Base-by-base conservation (phyloP, 352 stramenopile species). In the Globisporangium middletonii region DNA sequence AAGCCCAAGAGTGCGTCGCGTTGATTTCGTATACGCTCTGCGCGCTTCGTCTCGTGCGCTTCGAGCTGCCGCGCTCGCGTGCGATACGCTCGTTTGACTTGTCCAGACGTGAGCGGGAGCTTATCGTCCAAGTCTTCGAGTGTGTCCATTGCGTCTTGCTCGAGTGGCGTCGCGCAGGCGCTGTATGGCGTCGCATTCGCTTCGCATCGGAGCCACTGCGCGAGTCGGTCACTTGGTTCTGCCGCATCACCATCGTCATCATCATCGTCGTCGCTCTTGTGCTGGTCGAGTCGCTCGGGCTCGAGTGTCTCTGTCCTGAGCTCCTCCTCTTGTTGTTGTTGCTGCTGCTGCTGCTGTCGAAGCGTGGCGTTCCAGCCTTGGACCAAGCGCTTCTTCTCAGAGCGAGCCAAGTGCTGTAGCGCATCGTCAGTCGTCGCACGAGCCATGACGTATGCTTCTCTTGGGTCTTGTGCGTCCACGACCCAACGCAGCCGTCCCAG, bases 31-130 rank as follows among this genome's bases (percentile, higher is more conserved):
- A 6, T 59, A 5, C 60, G 45, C 19, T 51, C 28, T 18, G 53
- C 38, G 7, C 69, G 65, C 1, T 52, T 64, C 19, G 59, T 59
- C 18, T 67, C 59, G 12, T 49, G 44, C 0, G 28, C 53, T 35
- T 87, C 74, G 50, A 81, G 60, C 28, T 55, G 60, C 6, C 74
- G 53, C 6, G 74, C 72, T 2, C 75, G 68, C 2, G 54, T 37
- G 28, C 68, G 64, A 53, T 85, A 87, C 45, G 63, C 64, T 35
- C 72, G 59, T 16, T 75, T 67, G 43, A 87, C 69, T 46, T 82
- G 72, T 6, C 56, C 69, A 8, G 82, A 76, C 1, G 70, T 84
- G 38, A 72, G 50, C 2, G 63, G 63, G 23, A 59, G 48, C 13
- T 11, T 28, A 16, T 60, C 63, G 43, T n/a, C n/a, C 5, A 9